phyloP scores from a whole-genome alignment of 768 basidiomycete genomes.

The Hericium rajendrae region DNA sequence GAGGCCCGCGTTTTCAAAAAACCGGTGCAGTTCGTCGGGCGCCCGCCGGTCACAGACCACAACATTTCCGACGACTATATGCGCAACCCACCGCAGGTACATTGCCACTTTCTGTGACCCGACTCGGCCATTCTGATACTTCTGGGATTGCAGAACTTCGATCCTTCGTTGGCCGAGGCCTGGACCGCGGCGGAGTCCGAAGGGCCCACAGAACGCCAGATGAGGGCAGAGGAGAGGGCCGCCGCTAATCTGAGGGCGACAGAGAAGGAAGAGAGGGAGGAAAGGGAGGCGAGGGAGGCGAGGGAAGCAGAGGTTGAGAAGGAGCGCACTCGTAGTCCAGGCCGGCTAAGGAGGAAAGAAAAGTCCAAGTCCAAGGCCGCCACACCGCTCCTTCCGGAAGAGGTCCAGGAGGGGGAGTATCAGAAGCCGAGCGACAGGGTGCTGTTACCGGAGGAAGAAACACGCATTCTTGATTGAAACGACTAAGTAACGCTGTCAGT shows the following conservation, averaged over 20 bases:
- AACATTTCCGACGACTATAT: background rate
- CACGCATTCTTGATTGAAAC: too few relatives aligned
- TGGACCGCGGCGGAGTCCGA: background rate
- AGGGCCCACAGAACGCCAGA: background rate
- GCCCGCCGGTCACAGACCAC: background rate
- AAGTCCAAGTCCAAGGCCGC: too few relatives aligned
- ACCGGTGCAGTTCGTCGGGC: background rate
- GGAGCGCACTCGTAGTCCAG: background rate
- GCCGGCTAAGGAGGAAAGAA: background rate
- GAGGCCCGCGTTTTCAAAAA: background rate
- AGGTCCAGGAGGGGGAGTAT: too few relatives aligned
- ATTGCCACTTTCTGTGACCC: background rate
- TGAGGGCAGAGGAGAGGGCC: background rate
- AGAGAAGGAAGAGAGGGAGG: background rate
- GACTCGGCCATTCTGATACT: background rate
- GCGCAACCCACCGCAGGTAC: background rate
- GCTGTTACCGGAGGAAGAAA: too few relatives aligned
- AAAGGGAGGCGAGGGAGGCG: background rate
- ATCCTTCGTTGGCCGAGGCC: background rate
- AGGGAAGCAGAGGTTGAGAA: background rate
- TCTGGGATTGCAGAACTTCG: background rate
- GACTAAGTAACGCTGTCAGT: too few relatives aligned
- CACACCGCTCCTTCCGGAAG: too few relatives aligned
- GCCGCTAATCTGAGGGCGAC: background rate
- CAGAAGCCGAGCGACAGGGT: too few relatives aligned